A percentile compares a stretch with the other conserved stretches of the same genome.
phyloP scores from a whole-genome alignment of 352 stramenopile genomes.

The Globisporangium okanoganense region DNA sequence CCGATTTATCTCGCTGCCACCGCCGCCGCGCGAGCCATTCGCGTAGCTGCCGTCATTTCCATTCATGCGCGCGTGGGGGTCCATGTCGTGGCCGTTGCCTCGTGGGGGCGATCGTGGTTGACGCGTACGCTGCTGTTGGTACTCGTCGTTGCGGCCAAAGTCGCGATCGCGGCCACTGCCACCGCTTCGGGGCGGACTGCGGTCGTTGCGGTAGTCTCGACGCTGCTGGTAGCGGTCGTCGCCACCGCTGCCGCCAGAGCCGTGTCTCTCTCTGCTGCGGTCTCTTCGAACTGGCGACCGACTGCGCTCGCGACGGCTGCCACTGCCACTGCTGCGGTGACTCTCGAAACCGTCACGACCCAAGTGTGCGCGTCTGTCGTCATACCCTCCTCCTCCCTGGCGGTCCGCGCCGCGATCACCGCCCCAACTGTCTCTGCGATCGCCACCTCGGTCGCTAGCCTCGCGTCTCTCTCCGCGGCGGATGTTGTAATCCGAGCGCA shows the following conservation, averaged over 20 bases:
- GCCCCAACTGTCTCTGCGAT: neutral
- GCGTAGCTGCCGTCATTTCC: slow-evolving; percentile 5
- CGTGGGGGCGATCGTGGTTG: slow-evolving; percentile 1
- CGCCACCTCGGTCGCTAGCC: neutral
- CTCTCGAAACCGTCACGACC: slow-evolving; percentile 3
- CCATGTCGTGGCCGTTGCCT: neutral
- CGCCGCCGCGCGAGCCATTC: neutral
- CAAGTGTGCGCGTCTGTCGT: neutral
- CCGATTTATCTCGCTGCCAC: neutral
- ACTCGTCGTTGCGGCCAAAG: neutral
- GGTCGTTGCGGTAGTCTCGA: slow-evolving; percentile 7
- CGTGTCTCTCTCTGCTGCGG: slow-evolving; percentile 9
- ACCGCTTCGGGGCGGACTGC: slow-evolving; percentile 10
- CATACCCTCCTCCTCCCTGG: neutral
- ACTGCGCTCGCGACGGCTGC: slow-evolving; percentile 12
- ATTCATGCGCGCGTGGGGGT: slow-evolving; percentile 8
- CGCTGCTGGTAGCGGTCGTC: neutral
- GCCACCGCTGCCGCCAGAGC: neutral
- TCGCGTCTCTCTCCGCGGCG: slow-evolving; percentile 17
- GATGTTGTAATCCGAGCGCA: slow-evolving; percentile 60
- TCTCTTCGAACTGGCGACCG: slow-evolving; percentile 11
- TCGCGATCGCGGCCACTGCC: slow-evolving; percentile 1
- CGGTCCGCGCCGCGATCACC: neutral
- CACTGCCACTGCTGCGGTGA: neutral
- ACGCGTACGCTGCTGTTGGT: neutral